Evolutionary conservation across 176 grass and related monocot genomes (phyloP), one percentile per base, ranked within the genome.

Genomic region (Aegilops umbellulata): DNA sequence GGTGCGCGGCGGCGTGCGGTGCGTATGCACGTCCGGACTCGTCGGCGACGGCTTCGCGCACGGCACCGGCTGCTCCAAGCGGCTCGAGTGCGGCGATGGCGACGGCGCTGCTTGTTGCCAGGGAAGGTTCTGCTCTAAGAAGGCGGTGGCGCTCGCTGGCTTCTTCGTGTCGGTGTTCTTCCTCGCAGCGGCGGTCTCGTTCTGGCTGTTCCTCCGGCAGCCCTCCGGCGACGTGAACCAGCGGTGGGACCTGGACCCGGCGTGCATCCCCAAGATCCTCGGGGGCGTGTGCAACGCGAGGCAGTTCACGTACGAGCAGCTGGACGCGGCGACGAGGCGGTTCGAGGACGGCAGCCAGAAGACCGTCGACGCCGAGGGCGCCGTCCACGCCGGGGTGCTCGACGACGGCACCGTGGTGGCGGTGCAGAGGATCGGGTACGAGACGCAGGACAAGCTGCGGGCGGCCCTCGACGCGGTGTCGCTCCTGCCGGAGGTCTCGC

Each of bases 291-390:
- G 90, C 53, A 79, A 84, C 76, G 86, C 92, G 55, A 78, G 38
- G 49, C 92, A 93, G 39, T 99, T 96, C 86, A 99, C 92, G 76
- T 99, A 94, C 80, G 81, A 99, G 82, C 92, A 99, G 91, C 83
- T 99, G 77, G 91, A 96, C 57, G 85, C 91, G 55, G 97, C 97
- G 3, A 94, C 84, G 14, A 90, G 83, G 57, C 84, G 88, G 58
- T 93, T 94, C 64, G 88, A 93, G 82, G 47, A 92, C 17, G 81
- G 25, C 36, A 42, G 88, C 35, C 76, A 88, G 24, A 90, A 92
- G 72, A 60, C 77, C 42, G 51, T 74, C 47, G 70, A 68, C 11
- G 93, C 44, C 3, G 91, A 89, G 14, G 91, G 89, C 69, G 80
- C 63, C 66, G 88, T 99, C 4, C 85, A 93, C 76, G 85, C 84